Evolutionary conservation across 2,329 filamentous ascomycete species (phyloP).

Genomic region (Fusarium verrucosum): DNA sequence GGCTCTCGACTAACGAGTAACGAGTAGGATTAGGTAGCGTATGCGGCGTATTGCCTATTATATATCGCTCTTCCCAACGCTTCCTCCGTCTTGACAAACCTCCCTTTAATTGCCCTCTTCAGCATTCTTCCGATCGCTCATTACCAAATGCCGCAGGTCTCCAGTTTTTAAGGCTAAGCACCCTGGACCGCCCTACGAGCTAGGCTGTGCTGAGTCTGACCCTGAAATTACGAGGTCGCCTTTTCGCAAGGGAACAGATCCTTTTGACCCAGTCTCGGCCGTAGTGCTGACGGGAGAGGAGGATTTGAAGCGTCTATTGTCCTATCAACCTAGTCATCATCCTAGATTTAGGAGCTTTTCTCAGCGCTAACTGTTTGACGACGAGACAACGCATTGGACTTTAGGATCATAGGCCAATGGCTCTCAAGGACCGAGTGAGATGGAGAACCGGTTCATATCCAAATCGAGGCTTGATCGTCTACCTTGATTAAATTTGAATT

Average conservation of each 20-base stretch:
- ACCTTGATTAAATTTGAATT: constrained; percentile 1
- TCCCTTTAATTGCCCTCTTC: neutral
- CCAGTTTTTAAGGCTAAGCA: constrained; percentile 30
- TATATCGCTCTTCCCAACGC: neutral
- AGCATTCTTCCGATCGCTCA: neutral
- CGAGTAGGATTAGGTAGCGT: no score
- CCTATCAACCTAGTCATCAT: constrained; percentile 15
- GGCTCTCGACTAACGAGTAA: neutral
- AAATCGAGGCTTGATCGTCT: constrained; percentile 15
- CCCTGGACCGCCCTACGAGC: constrained; percentile 6
- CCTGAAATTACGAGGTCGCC: constrained; percentile 25
- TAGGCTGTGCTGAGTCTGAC: neutral
- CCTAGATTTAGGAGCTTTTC: constrained; percentile 6
- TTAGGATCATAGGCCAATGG: neutral
- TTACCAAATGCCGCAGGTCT: neutral
- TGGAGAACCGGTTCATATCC: constrained; percentile 13
- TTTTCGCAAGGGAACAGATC: constrained; percentile 20
- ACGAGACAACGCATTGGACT: constrained; percentile 9
- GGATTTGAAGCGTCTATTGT: neutral
- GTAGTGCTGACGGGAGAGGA: neutral
- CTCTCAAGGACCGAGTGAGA: neutral
- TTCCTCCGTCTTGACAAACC: neutral
- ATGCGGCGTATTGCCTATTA: neutral
- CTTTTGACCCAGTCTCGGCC: constrained; percentile 13
- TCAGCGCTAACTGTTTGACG: constrained; percentile 2